phyloP scores from a whole-genome alignment of 768 basidiomycete genomes.

The Mycena venus region DNA sequence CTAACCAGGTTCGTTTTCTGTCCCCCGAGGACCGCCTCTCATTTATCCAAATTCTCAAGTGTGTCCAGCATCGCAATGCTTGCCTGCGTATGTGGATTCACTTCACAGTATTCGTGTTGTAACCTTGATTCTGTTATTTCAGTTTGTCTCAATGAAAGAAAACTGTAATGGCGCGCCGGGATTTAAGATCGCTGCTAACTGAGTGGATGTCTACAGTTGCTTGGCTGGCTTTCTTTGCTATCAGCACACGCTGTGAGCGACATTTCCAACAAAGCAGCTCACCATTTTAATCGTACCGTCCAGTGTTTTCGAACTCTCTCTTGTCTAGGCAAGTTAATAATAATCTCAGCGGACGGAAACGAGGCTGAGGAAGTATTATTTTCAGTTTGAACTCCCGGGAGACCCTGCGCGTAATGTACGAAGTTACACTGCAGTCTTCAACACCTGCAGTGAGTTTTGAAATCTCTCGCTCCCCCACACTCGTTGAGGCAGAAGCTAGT shows the following conservation, averaged over 20 bases:
- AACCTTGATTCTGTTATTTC: not conserved
- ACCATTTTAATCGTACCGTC: not conserved
- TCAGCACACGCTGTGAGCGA: not conserved
- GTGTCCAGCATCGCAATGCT: not conserved
- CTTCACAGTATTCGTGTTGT: not conserved
- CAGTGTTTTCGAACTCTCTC: conserved; percentile 6
- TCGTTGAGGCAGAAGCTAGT: not conserved
- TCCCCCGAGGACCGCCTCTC: not conserved
- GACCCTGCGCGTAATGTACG: not conserved
- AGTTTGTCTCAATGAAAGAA: not conserved
- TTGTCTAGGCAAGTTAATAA: not conserved
- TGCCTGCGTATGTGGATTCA: not conserved
- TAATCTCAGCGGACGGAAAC: not conserved
- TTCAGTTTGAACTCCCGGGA: not conserved
- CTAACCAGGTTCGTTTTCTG: not conserved
- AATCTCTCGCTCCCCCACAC: not conserved
- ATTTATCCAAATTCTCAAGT: not conserved
- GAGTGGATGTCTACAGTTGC: not conserved
- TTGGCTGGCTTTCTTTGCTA: not conserved
- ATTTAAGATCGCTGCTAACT: not conserved
- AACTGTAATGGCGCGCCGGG: not conserved
- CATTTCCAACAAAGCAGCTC: not conserved
- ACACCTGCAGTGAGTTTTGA: not conserved
- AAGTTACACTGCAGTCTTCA: not conserved
- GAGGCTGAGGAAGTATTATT: not conserved